Evolutionary conservation across 75 land plant species (phyloP), one percentile per base, ranked within the genome.

Genomic region (Gnetum montanum): DNA sequence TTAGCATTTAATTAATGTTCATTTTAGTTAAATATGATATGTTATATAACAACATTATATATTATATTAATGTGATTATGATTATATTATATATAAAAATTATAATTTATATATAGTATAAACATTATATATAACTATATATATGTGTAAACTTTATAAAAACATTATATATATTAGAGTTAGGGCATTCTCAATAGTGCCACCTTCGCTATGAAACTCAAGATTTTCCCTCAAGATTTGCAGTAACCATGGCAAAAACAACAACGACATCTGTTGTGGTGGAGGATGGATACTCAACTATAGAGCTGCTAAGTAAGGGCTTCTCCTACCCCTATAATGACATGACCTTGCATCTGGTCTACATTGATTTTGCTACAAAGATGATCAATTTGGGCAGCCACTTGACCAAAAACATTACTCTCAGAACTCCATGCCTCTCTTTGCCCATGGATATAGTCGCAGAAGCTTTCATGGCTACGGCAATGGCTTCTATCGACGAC

Each of bases 371-470:
- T 66, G 75, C 91, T 13, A 68, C 84, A 7, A 92, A 95, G 34
- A 59, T 71, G 12, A 92, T 95, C 31, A 64, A 75, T 28, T 81
- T 95, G 30, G 25, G 73, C 52, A 73, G 96, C 43, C 49, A 59
- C 23, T 88, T 95, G 67, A 77, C 81, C 35, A 71, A 74, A 34
- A 70, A 72, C 63, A 58, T 95, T 55, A 8, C 29, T 15, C 74
- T 95, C 65, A 41, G 81, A 18, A 68, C 73, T 50, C 99, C 99
- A 22, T 77, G 82, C 56, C 79, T 95, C 34, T 67, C 97, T 6
- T 95, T 96, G 18, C 99, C 99, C 34, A 95, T 95, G 99, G 99
- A 95, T 71, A 95, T 96, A 24, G 99, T 95, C 59, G 76, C 96
- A 48, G 99, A 90, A 62, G 56, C 82, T 30, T 54, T 80, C 58